A percentile compares a stretch with the other conserved stretches of the same genome.
phyloP scores from a whole-genome alignment of 306 rosid genomes.

The Rosa lucieae region DNA sequence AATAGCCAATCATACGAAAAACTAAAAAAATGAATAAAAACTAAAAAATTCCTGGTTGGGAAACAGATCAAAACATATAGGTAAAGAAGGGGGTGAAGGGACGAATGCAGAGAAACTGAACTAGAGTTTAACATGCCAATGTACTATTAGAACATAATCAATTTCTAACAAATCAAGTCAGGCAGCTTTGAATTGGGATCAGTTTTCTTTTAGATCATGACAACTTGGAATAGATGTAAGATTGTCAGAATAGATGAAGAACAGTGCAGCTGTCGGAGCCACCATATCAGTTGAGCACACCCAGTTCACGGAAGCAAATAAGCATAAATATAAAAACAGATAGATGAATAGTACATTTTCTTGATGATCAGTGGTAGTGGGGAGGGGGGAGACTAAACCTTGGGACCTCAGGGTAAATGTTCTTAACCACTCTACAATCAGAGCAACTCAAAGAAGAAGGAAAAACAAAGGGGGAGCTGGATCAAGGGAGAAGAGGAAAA shows the following conservation, averaged over 20 bases:
- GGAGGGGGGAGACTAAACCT: not conserved
- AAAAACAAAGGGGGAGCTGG: not conserved
- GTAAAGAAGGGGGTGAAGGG: not conserved
- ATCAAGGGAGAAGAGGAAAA: constrained; percentile 10
- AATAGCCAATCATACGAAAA: not conserved
- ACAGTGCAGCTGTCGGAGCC: not conserved
- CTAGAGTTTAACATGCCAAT: not conserved
- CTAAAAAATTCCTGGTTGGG: not conserved
- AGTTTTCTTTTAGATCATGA: not conserved
- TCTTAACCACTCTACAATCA: not conserved
- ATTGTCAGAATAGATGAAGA: not conserved
- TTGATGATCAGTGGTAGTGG: not conserved
- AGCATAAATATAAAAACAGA: not conserved
- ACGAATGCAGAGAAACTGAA: not conserved
- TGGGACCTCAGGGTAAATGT: not conserved
- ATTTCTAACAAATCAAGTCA: not conserved
- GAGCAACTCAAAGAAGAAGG: not conserved
- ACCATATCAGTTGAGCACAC: not conserved
- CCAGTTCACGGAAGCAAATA: not conserved
- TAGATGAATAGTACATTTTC: not conserved
- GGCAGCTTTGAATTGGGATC: not conserved
- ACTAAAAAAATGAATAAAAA: not conserved
- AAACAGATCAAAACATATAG: not conserved
- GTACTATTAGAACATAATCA: not conserved
- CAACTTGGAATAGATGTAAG: not conserved